These are phyloP conservation scores for Thuidium tamariscinum DNA, from an alignment of 225 moss, liverwort and hornwort genomes.

Conservation along the genomic window DNA sequence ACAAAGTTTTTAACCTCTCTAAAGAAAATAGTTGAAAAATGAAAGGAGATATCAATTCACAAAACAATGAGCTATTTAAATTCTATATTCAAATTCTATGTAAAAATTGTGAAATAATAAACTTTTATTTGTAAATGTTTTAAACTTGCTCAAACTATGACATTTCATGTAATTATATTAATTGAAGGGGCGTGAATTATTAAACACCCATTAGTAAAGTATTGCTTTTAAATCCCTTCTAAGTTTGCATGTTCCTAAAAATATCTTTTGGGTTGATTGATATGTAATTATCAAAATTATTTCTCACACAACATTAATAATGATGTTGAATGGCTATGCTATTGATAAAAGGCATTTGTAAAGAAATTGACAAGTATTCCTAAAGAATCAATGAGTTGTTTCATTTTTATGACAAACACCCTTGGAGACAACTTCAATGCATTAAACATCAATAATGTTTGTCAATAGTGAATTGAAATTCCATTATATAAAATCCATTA, in stretches of 20 bases:
- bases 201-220: not conserved
- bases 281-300: not conserved
- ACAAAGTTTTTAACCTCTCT: not conserved
- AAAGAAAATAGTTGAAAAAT: not conserved
- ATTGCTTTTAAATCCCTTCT: not conserved
- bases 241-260: fast-evolving
- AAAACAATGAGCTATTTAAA: not conserved
- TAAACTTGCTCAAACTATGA: too few relatives aligned
- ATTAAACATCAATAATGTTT: not conserved
- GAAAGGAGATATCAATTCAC: fast-evolving
- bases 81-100: too few relatives aligned
- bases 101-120: not conserved
- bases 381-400: not conserved
- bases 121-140: not conserved
- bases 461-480: not conserved
- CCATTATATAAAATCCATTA: not conserved
- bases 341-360: not conserved
- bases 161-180: not conserved
- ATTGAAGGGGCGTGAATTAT: not conserved
- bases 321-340: not conserved
- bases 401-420: not conserved
- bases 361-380: too few relatives aligned
- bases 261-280: not conserved
- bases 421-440: not conserved
- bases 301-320: not conserved